A percentile compares a stretch with the other conserved stretches of the same genome.
These are phyloP conservation scores for Candida sonorensis DNA, from an alignment of 805 yeast genomes.

Conservation along the genomic window DNA sequence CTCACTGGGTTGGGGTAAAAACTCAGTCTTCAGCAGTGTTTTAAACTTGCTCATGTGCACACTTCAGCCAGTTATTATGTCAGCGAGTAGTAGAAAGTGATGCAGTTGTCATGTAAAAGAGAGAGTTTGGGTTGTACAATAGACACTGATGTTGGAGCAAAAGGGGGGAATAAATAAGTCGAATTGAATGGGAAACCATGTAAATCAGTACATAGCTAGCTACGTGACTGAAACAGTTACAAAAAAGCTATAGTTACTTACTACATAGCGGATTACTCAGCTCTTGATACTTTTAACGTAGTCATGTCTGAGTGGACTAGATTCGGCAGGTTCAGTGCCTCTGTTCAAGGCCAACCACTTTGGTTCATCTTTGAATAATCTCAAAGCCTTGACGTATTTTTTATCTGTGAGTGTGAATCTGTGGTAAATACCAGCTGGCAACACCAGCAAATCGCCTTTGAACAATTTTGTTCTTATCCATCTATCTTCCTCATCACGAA, in stretches of 20 bases:
- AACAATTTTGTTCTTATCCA: constrained; percentile 75
- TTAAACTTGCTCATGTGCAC: too few species aligned
- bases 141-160: too few species aligned
- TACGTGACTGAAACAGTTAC: too few species aligned
- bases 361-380: constrained; percentile 91
- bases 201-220: too few species aligned
- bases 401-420: constrained; percentile 70
- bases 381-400: constrained; percentile 65
- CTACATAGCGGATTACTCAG: too few species aligned
- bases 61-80: too few species aligned
- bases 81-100: too few species aligned
- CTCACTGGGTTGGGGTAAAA: too few species aligned
- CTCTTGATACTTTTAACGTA: constrained; percentile 32
- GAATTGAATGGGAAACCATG: too few species aligned
- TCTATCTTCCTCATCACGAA: constrained; percentile 47
- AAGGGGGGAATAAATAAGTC: background rate
- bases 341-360: constrained; percentile 88
- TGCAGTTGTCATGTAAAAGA: background rate
- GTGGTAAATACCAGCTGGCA: constrained; percentile 94
- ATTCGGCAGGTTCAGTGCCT: constrained; percentile 30
- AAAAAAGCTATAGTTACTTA: too few species aligned
- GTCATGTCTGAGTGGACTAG: constrained; percentile 36
- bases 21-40: too few species aligned
- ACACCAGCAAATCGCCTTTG: constrained; percentile 59
- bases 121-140: background rate